Evolutionary conservation across 2,329 filamentous ascomycete species (phyloP), one percentile per base, ranked within the genome.

Genomic region (Macrophomina tecta): DNA sequence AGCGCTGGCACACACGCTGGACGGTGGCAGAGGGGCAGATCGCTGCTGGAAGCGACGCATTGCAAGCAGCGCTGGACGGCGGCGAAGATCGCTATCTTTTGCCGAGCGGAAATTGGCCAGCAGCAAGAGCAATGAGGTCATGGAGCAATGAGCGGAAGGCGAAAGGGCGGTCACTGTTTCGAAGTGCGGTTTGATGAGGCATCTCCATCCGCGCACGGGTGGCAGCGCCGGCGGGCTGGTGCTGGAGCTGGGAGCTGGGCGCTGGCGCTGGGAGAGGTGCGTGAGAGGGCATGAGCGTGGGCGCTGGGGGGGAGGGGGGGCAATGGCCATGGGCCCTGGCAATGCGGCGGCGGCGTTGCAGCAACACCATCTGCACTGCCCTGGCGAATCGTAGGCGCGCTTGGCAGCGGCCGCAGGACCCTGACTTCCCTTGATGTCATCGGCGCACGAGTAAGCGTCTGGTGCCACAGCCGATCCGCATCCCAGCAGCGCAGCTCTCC

Each of bases 91-190:
- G 42, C 42, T 49, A 49, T 62, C 58, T 62, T 62, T 62, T 62
- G 58, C 58, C 58, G 58, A 62, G 58, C 58, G 58, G 58, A 62
- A 62, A 62, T 62, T 49, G 45, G 38, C 38, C 38, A 40, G 38
- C 38, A 40, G 38, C 38, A 40, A 45, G 42, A 28, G 58, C 52
- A 38, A 62, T 62, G 58, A 62, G 58, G 58, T 62, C 58, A 62
- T 48, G 14, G 18, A n/a, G 40, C 38, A 42, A 42, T 8, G 16
- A 58, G 53, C 36, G 53, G 32, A 52, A 30, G 49, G 52, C 52
- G 32, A 62, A 62, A 62, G 58, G 58, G 58, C 58, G 58, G 58
- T 60, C 56, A 60, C 40, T 62, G 58, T 55, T 55, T 55, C 52
- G 34, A 18, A 38, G 34, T 32, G 52, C 52, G 52, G 52, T 55